These are phyloP conservation scores for Incumbomyces delicatus DNA, from an alignment of 2,329 filamentous ascomycete genomes.

Conservation along the genomic window DNA sequence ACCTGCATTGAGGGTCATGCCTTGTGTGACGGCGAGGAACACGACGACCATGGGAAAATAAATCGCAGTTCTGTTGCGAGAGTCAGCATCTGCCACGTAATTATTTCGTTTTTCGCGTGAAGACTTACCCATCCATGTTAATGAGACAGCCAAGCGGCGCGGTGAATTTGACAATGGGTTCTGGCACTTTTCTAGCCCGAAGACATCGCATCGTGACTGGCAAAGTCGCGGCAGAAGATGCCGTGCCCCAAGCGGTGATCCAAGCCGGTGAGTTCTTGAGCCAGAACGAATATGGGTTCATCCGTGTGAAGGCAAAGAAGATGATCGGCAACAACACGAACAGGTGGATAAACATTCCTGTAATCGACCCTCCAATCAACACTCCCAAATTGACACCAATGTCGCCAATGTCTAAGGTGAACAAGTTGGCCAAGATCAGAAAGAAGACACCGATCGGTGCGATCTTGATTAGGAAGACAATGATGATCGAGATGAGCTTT, in stretches of 20 bases:
- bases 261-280: slow-evolving; percentile 41
- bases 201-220: slow-evolving; percentile 40
- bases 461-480: slow-evolving; percentile 40
- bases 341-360: slow-evolving; percentile 40
- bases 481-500: slow-evolving; percentile 37
- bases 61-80: slow-evolving; percentile 36
- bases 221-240: slow-evolving; percentile 44
- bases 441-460: slow-evolving; percentile 47
- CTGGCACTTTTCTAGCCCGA: slow-evolving; percentile 32
- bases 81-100: background rate
- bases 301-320: slow-evolving; percentile 33
- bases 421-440: slow-evolving; percentile 43
- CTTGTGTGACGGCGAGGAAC: slow-evolving; percentile 44
- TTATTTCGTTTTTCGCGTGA: background rate
- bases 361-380: slow-evolving; percentile 39
- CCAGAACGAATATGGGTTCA: slow-evolving; percentile 43
- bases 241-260: slow-evolving; percentile 47
- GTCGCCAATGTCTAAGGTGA: slow-evolving; percentile 38
- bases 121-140: slow-evolving; percentile 39
- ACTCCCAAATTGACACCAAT: slow-evolving; percentile 43
- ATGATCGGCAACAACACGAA: slow-evolving; percentile 38
- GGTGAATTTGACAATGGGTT: slow-evolving; percentile 37
- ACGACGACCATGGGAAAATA: slow-evolving; percentile 47
- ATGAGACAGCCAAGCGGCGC: slow-evolving; percentile 42
- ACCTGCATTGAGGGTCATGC: slow-evolving; percentile 31